Conservation (phyloP, 345 rosid genomes). For the Brassica incana region DNA sequence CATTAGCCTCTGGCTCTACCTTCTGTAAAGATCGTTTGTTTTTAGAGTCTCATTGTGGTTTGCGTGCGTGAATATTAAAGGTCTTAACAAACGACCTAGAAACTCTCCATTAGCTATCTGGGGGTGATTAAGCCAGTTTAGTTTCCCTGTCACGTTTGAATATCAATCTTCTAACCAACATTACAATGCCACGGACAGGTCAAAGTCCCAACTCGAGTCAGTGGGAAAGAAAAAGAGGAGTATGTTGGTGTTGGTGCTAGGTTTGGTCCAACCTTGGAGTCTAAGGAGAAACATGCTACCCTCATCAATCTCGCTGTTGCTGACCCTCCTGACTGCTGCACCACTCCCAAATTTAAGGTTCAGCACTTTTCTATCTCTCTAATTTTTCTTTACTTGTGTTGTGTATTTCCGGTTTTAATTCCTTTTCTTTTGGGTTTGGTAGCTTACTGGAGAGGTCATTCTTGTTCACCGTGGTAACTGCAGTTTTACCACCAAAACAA, state of each 20-base stretch:
- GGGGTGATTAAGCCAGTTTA: too few species aligned
- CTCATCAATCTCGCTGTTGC: conserved; percentile 56
- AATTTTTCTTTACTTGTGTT: background rate
- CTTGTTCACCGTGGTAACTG: conserved; percentile 82
- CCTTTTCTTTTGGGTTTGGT: conserved; percentile 18
- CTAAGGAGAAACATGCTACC: conserved; percentile 80
- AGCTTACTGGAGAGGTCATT: conserved; percentile 70
- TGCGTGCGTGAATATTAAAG: too few species aligned
- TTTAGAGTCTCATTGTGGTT: too few species aligned
- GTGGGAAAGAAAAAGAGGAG: conserved; percentile 56
- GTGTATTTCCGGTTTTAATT: conserved; percentile 17
- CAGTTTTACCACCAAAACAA: conserved; percentile 79
- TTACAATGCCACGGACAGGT: conserved; percentile 46
- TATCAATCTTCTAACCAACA: background rate
- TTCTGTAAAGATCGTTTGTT: too few species aligned
- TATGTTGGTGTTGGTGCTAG: conserved; percentile 96
- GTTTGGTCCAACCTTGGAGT: conserved; percentile 78
- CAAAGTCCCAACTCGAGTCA: conserved; percentile 79
- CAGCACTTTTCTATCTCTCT: background rate
- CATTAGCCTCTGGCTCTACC: background rate
- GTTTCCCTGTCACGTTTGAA: too few species aligned
- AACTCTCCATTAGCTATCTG: too few species aligned
- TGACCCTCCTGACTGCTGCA: conserved; percentile 85
- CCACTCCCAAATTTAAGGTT: conserved; percentile 64
- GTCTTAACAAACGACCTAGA: too few species aligned